Percentiles rank a stretch among this genome's conserved stretches.
phyloP scores from a whole-genome alignment of 345 rosid genomes.

The Arabidopsis thaliana region TAIR10.1 NC_003074.8:1477501-1478000 shows the following conservation, averaged over 20 bases:
- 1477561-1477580: conserved; percentile 85
- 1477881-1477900: conserved; percentile 75
- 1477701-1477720: conserved; percentile 84
- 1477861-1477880: conserved; percentile 93
- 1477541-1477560: conserved; percentile 74
- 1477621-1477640: conserved; percentile 8
- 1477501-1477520: conserved; percentile 66
- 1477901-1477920: conserved; percentile 25
- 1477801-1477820: conserved; percentile 87
- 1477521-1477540: conserved; percentile 82
- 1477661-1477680: conserved; percentile 66
- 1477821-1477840: conserved; percentile 96
- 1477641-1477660: conserved; percentile 45
- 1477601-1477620: conserved; percentile 34
- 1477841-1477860: conserved; percentile 81
- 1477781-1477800: conserved; percentile 92
- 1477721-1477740: conserved; percentile 80
- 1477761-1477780: conserved; percentile 92
- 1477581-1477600: conserved; percentile 79
- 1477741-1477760: conserved; percentile 88
- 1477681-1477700: conserved; percentile 61
- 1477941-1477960: conserved; percentile 35
- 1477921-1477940: conserved; percentile 40
- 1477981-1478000: conserved; percentile 38
- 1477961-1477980: conserved; percentile 11